A percentile compares a stretch with the other conserved stretches of the same genome.
Evolutionary conservation across 2,329 filamentous ascomycete genomes (phyloP).

Genomic region (Colletotrichum higginsianum): DNA sequence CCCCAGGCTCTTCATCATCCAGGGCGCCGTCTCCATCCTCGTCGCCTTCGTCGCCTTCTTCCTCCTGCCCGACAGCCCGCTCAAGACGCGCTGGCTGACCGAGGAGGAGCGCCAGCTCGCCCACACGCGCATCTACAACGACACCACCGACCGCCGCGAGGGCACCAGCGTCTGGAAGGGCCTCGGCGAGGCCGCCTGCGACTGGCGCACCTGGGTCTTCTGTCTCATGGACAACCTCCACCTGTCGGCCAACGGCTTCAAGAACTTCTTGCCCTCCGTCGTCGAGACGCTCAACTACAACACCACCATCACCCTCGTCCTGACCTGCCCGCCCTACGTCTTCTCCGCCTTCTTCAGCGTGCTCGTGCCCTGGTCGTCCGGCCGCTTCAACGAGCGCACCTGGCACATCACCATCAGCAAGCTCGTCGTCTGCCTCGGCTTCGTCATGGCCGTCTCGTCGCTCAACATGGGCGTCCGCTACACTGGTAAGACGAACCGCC

Average conservation of each 20-base stretch:
- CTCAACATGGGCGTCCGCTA: constrained; percentile 40
- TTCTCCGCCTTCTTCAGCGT: constrained; percentile 58
- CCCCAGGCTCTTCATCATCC: constrained; percentile 57
- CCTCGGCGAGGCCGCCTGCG: constrained; percentile 59
- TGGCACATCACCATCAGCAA: constrained; percentile 64
- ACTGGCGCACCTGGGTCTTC: constrained; percentile 65
- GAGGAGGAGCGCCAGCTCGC: constrained; percentile 59
- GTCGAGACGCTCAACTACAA: constrained; percentile 60
- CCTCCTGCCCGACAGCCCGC: constrained; percentile 57
- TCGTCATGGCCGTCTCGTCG: constrained; percentile 46
- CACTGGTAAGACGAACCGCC: background rate
- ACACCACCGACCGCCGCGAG: constrained; percentile 53
- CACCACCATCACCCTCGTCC: constrained; percentile 61
- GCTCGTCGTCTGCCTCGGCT: constrained; percentile 53
- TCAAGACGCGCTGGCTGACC: constrained; percentile 55
- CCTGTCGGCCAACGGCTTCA: constrained; percentile 63
- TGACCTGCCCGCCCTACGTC: constrained; percentile 63
- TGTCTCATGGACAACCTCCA: constrained; percentile 67
- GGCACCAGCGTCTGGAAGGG: constrained; percentile 59
- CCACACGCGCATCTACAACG: constrained; percentile 51
- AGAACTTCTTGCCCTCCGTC: constrained; percentile 53
- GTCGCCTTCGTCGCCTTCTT: constrained; percentile 54
- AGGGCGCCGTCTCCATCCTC: constrained; percentile 54
- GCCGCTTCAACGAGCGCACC: constrained; percentile 62
- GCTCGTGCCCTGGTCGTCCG: constrained; percentile 57